phyloP scores from a whole-genome alignment of 2,329 filamentous ascomycete species.

The Purpureocillium takamizusanense region DNA sequence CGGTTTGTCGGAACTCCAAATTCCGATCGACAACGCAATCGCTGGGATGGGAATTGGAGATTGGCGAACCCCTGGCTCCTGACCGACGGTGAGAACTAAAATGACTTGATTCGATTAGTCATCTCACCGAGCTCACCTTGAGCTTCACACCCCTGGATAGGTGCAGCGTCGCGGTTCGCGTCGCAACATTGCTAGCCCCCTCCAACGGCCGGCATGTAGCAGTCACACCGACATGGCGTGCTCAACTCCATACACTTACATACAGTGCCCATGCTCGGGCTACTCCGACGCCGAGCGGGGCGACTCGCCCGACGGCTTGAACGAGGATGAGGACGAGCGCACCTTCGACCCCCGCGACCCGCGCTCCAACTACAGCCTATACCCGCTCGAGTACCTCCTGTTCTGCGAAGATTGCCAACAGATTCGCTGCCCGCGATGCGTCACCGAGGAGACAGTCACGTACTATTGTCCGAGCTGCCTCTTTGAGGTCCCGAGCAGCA shows the following conservation, averaged over 20 bases:
- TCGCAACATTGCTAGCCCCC: background rate
- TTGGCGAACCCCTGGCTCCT: too few species aligned
- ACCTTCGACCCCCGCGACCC: slow-evolving; percentile 81
- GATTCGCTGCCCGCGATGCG: slow-evolving; percentile 87
- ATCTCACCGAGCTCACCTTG: background rate
- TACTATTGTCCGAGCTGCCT: slow-evolving; percentile 94
- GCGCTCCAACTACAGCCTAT: slow-evolving; percentile 84
- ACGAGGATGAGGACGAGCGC: slow-evolving; percentile 60
- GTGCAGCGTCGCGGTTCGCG: too few species aligned
- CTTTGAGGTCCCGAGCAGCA: slow-evolving; percentile 91
- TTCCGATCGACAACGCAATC: too few species aligned
- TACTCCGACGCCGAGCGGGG: slow-evolving; percentile 24
- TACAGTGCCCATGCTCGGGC: slow-evolving; percentile 57
- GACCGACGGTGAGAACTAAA: too few species aligned
- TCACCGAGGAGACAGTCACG: slow-evolving; percentile 85
- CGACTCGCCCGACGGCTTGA: slow-evolving; percentile 19
- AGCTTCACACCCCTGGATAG: background rate
- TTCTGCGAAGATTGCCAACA: slow-evolving; percentile 98
- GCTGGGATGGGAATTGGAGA: too few species aligned
- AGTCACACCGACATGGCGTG: slow-evolving; percentile 31
- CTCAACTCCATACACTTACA: slow-evolving; percentile 54
- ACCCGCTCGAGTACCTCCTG: slow-evolving; percentile 84
- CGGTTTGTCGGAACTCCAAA: too few species aligned
- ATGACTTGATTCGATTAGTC: background rate
- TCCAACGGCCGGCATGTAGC: slow-evolving; percentile 3